Conservation (phyloP, 1,284 basidiomycete genomes). For the Ganoderma resinaceum region DNA sequence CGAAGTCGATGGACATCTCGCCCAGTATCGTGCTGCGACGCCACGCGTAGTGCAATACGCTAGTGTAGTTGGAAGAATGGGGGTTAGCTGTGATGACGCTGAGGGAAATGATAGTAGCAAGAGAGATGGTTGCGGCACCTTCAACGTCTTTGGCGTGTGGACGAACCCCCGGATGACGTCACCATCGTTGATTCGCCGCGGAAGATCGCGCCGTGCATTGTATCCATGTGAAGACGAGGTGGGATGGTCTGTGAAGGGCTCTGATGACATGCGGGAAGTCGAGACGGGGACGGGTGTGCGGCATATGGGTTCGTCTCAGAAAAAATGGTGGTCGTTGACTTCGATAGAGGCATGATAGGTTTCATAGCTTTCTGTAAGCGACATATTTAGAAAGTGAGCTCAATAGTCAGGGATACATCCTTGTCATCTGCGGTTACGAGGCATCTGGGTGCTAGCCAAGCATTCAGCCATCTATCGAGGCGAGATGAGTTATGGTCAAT, state of each 20-base stretch:
- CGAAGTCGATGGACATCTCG: background rate
- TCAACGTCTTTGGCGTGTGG: background rate
- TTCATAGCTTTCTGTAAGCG: too few species aligned
- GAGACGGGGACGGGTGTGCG: background rate
- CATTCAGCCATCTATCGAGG: too few species aligned
- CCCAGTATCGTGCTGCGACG: background rate
- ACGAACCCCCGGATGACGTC: background rate
- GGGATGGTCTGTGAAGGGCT: background rate
- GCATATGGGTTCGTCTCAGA: too few species aligned
- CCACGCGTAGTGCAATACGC: background rate
- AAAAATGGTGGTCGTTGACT: too few species aligned
- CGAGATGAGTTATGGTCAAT: too few species aligned
- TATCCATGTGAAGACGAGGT: background rate
- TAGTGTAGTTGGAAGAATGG: background rate
- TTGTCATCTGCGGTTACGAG: too few species aligned
- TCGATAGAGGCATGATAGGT: too few species aligned
- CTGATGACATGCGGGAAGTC: background rate
- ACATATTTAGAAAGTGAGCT: too few species aligned
- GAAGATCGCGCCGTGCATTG: background rate
- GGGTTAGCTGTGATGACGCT: background rate
- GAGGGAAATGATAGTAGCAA: too few species aligned
- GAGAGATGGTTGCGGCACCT: background rate
- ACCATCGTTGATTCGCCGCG: background rate
- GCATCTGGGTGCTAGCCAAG: too few species aligned
- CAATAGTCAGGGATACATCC: too few species aligned